Conservation (phyloP, 257 asterid species). For the Solanum lycopersicoides region DNA sequence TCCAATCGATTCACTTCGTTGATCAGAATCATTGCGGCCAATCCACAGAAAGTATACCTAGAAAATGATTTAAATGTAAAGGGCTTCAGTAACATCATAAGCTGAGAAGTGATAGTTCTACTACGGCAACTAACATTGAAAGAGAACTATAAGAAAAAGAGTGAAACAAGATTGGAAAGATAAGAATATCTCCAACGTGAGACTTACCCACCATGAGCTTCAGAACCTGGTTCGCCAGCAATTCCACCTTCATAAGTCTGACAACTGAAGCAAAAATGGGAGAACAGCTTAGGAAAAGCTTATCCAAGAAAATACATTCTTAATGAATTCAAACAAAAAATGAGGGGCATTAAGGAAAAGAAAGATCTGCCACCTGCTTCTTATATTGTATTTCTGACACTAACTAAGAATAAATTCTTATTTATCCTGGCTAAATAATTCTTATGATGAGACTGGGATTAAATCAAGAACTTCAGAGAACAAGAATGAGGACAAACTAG, state of each 20-base stretch:
- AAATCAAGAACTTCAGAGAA: neutral
- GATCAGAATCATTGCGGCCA: conserved; percentile 92
- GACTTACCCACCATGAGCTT: conserved; percentile 99
- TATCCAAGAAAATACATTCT: neutral
- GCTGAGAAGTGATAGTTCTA: neutral
- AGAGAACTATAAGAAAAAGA: neutral
- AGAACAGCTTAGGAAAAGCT: neutral
- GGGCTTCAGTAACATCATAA: conserved; percentile 1
- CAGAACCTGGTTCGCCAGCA: conserved; percentile 90
- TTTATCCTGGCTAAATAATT: neutral
- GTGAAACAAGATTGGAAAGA: neutral
- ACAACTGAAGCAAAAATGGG: conserved; percentile 41
- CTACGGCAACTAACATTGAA: neutral
- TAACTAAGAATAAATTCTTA: neutral
- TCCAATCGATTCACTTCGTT: conserved; percentile 74
- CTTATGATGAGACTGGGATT: neutral
- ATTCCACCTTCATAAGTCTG: conserved; percentile 99
- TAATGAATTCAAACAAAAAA: neutral
- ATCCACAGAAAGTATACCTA: conserved; percentile 91
- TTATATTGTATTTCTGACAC: neutral
- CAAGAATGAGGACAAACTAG: neutral
- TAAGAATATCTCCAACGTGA: neutral
- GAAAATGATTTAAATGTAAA: conserved; percentile 9
- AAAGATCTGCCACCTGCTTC: neutral
- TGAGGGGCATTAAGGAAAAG: neutral